Evolutionary conservation across 2,329 filamentous ascomycete genomes (phyloP).

Genomic region (Colletotrichum lindemuthianum): DNA sequence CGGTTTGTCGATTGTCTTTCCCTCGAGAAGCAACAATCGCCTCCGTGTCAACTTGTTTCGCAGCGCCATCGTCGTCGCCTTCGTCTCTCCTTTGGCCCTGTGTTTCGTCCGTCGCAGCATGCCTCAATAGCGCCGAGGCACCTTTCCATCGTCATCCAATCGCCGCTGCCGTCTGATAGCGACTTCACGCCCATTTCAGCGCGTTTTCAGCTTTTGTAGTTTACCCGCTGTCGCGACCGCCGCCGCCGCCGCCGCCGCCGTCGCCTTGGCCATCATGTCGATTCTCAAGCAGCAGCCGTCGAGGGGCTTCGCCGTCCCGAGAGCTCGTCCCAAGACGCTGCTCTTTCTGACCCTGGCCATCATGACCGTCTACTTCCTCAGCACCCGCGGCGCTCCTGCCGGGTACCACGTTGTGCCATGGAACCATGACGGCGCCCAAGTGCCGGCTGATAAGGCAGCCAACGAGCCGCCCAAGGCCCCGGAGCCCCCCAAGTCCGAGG

Average conservation of each 20-base stretch:
- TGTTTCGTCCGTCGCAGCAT: slow-evolving; percentile 23
- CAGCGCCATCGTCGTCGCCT: slow-evolving; percentile 2
- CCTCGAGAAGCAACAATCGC: slow-evolving; percentile 4
- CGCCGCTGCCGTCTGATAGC: slow-evolving; percentile 14
- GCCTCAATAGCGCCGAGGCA: slow-evolving; percentile 31
- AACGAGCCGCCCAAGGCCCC: slow-evolving; percentile 7
- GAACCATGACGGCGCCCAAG: slow-evolving; percentile 24
- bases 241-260: slow-evolving; percentile 4
- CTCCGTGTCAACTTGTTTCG: background rate
- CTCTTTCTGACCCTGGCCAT: slow-evolving; percentile 52
- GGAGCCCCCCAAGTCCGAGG: slow-evolving; percentile 33
- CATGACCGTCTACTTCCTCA: slow-evolving; percentile 55
- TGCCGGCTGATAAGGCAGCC: slow-evolving; percentile 11
- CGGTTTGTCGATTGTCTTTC: slow-evolving; percentile 27
- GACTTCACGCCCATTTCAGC: background rate
- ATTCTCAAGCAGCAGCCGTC: slow-evolving; percentile 41
- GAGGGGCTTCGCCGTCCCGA: slow-evolving; percentile 40
- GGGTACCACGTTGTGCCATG: slow-evolving; percentile 49
- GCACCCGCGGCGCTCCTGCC: slow-evolving; percentile 49
- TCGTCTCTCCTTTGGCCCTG: slow-evolving; percentile 21
- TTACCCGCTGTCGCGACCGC: slow-evolving; percentile 8
- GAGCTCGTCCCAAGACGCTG: slow-evolving; percentile 54
- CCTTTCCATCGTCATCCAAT: slow-evolving; percentile 9
- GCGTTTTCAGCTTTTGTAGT: slow-evolving; percentile 1
- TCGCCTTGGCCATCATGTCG: slow-evolving; percentile 34